These are phyloP conservation scores for Dalbergia oliveri DNA, from an alignment of 306 rosid genomes.

Conservation along the genomic window DNA sequence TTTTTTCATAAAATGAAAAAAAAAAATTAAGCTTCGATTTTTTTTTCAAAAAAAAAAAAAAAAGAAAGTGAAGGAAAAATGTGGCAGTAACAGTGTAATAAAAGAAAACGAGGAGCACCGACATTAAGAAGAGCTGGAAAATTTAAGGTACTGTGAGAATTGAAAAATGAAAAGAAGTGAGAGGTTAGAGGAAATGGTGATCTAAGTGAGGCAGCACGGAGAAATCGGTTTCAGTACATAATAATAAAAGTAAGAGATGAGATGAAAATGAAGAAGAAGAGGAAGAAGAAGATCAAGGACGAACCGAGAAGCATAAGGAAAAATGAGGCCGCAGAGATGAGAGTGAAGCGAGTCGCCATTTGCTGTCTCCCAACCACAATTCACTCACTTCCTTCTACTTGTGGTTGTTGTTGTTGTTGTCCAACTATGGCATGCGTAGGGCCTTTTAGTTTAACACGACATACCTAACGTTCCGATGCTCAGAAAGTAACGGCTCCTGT, in stretches of 20 bases:
- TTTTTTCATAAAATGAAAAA: too few species aligned
- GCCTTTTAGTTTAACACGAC: neutral
- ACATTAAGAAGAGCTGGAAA: constrained; percentile 44
- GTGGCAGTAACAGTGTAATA: neutral
- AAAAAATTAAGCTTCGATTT: neutral
- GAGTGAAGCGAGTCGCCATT: constrained; percentile 59
- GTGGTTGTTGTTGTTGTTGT: too few species aligned
- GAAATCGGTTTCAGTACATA: neutral
- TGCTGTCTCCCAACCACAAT: neutral
- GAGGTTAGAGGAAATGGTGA: constrained; percentile 28
- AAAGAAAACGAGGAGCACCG: constrained; percentile 44
- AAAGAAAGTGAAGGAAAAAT: neutral
- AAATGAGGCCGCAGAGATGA: constrained; percentile 58
- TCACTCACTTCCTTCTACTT: neutral
- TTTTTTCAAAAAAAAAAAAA: too few species aligned
- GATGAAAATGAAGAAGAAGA: neutral
- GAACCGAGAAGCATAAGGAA: constrained; percentile 70
- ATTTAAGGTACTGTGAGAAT: neutral
- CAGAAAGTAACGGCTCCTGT: constrained; percentile 66
- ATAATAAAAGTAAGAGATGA: neutral
- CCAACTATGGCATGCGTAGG: neutral
- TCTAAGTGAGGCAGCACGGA: neutral
- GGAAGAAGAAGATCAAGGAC: constrained; percentile 44
- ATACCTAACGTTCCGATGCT: constrained; percentile 38
- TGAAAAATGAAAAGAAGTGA: neutral